Conservation (phyloP, 108 stramenopile species). For the Fistulifera pelliculosa region DNA sequence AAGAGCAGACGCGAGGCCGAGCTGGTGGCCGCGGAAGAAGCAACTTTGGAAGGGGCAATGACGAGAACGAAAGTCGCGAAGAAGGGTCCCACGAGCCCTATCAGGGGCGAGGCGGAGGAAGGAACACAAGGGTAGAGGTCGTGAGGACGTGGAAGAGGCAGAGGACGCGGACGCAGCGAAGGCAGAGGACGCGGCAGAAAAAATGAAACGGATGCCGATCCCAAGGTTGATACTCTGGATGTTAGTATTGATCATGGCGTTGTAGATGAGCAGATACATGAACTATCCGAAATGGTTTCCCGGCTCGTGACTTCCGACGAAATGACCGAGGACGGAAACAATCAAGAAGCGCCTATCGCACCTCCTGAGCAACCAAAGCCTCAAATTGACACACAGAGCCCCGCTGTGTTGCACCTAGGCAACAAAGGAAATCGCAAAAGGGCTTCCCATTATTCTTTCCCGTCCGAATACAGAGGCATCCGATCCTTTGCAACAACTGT, state of each 20-base stretch:
- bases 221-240: neutral
- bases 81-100: no score
- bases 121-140: no score
- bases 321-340: neutral
- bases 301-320: neutral
- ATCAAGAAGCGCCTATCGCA: neutral
- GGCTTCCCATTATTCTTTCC: slow-evolving; percentile 26
- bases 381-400: neutral
- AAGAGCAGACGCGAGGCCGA: no score
- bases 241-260: neutral
- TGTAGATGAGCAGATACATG: neutral
- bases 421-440: neutral
- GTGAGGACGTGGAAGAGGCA: slow-evolving; percentile 13
- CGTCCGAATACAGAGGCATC: slow-evolving; percentile 2
- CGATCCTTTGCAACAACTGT: neutral
- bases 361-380: neutral
- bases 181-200: neutral
- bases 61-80: no score
- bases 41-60: no score
- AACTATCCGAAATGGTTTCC: neutral
- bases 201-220: neutral
- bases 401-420: slow-evolving; percentile 12
- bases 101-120: no score
- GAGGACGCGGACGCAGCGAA: slow-evolving; percentile 12
- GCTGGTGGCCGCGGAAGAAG: no score